Evolutionary conservation across 2,329 filamentous ascomycete genomes (phyloP).

Genomic region (Calonectria montana): DNA sequence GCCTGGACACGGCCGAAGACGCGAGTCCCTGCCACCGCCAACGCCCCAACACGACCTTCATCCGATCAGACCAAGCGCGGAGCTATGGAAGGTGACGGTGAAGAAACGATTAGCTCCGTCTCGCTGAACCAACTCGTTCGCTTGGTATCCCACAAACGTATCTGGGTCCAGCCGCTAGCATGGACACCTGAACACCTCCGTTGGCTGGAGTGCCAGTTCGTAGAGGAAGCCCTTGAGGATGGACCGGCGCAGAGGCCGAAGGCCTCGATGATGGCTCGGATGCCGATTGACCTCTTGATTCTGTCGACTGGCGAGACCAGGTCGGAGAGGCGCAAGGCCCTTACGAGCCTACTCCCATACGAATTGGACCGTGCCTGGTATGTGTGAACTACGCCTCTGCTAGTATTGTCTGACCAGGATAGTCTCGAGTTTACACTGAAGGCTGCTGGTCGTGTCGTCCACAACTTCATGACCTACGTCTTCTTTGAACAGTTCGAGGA

Average conservation of each 20-base stretch:
- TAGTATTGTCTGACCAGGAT: neutral
- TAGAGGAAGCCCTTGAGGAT: neutral
- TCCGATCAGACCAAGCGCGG: neutral
- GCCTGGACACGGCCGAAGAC: neutral
- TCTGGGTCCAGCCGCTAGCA: neutral
- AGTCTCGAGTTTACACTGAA: neutral
- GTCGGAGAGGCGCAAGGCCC: neutral
- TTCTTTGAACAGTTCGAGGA: neutral
- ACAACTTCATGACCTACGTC: neutral
- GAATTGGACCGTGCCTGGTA: neutral
- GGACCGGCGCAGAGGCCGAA: neutral
- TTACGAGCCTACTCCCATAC: neutral
- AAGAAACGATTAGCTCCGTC: neutral
- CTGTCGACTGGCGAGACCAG: neutral
- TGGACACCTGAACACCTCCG: neutral
- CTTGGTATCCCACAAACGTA: neutral
- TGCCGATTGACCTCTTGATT: neutral
- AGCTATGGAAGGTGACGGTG: neutral
- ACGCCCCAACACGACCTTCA: neutral
- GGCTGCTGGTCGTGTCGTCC: neutral
- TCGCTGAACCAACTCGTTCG: neutral
- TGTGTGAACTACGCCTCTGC: neutral
- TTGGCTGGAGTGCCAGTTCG: neutral
- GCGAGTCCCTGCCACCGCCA: neutral
- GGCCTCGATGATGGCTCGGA: neutral